Evolutionary conservation across 2,329 filamentous ascomycete genomes (phyloP).

Genomic region (Teratosphaeria destructans): DNA sequence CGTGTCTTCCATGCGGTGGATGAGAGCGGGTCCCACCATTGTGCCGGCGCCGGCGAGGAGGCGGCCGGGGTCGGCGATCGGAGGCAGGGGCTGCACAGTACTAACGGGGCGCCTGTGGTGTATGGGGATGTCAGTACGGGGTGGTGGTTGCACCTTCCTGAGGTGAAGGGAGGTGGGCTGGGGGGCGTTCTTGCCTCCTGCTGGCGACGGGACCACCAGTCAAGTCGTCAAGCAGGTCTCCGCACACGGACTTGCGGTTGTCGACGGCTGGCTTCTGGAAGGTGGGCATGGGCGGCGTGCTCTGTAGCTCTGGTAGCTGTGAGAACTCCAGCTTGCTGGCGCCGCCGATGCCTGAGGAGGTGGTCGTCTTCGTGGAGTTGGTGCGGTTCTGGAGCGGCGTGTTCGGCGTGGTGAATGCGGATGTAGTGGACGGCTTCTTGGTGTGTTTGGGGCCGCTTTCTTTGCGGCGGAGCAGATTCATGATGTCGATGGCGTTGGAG

Average conservation of each 20-base stretch:
- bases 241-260: not conserved
- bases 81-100: not conserved
- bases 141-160: not conserved
- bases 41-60: constrained; percentile 6
- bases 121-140: not conserved
- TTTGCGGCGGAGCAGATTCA: not conserved
- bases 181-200: not conserved
- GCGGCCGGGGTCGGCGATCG: constrained; percentile 2
- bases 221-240: not conserved
- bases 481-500: not conserved
- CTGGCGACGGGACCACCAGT: not conserved
- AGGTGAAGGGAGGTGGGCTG: not conserved
- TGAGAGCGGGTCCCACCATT: constrained; percentile 5
- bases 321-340: constrained; percentile 11
- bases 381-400: constrained; percentile 13
- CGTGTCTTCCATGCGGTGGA: constrained; percentile 17
- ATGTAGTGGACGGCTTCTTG: not conserved
- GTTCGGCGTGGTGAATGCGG: constrained; percentile 2
- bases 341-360: constrained; percentile 5
- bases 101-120: not conserved
- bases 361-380: constrained; percentile 10
- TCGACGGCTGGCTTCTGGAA: constrained; percentile 16
- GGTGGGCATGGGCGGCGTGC: constrained; percentile 22
- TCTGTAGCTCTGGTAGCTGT: constrained; percentile 16
- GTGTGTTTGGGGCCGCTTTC: not conserved